These are phyloP conservation scores for Jaapia argillacea DNA, from an alignment of 768 basidiomycete genomes.

Conservation along the genomic window DNA sequence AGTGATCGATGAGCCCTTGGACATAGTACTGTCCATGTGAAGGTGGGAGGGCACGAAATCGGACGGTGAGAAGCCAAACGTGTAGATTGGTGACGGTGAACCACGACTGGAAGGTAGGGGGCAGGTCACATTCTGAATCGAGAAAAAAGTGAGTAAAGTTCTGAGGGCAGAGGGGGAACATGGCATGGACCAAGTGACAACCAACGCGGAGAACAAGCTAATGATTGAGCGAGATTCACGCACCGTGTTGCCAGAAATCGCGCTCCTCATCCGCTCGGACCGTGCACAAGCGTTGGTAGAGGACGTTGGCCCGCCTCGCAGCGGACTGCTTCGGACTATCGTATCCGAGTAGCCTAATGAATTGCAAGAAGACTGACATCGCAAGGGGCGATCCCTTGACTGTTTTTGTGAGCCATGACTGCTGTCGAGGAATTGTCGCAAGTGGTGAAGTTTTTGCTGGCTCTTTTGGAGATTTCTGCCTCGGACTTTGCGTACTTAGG, in stretches of 20 bases:
- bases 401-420: conserved; percentile 33
- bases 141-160: background rate
- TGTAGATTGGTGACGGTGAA: conserved; percentile 91
- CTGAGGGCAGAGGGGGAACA: background rate
- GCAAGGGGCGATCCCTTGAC: conserved; percentile 40
- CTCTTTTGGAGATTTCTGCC: too few species aligned
- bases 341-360: conserved; percentile 48
- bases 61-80: conserved; percentile 83
- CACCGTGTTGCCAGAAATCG: conserved; percentile 59
- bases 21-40: conserved; percentile 59
- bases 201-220: background rate
- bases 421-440: background rate
- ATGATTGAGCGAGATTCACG: too few species aligned
- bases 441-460: background rate
- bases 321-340: conserved; percentile 51
- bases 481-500: too few species aligned
- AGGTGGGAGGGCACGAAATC: conserved; percentile 72
- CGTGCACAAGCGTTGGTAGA: conserved; percentile 51
- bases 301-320: conserved; percentile 41
- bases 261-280: conserved; percentile 47
- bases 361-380: conserved; percentile 32
- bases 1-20: conserved; percentile 86
- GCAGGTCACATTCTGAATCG: conserved; percentile 63
- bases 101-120: conserved; percentile 95
- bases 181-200: conserved; percentile 1